Evolutionary conservation across 2,329 filamentous ascomycete genomes (phyloP), one percentile per base, ranked within the genome.

Genomic region (Cladorrhinum sp.): DNA sequence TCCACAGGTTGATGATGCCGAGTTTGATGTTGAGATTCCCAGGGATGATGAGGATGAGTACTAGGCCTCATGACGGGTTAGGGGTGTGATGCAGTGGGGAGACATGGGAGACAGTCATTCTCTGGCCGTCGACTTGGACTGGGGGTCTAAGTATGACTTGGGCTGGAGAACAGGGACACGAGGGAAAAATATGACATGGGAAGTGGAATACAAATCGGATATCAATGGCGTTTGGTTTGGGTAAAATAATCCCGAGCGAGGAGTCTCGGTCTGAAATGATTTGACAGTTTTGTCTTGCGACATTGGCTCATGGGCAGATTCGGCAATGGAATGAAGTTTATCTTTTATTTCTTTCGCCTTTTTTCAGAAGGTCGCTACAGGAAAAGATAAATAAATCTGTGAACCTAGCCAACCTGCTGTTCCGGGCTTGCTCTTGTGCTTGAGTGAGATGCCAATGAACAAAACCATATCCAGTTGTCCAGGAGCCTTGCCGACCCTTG

Each of bases 1-100:
- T 22, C 41, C 41, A 6, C 77, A 75, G 1, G 67, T 70, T 4
- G 74, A 77, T 69, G 79, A 79, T 0, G 71, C 64, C 69, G 71
- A 65, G 6, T 75, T 76, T 50, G 62, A 73, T 4, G 76, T 77
- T 3, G 69, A 74, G 1, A 66, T 76, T 25, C 74, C 52, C 1
- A 69, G 70, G 50, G 75, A 76, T 1, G 74, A 75, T 9, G 36
- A 18, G 36, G 9, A 41, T 50, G 13, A 50, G 18, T 80, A 9
- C 36, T 54, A 45, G 27, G 27, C 36, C 1, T 12, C n/a, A 45
- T 7, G 41, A 48, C 41, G 41, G 41, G 20, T 48, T 29, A 2
- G 13, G 13, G n/a, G 27, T 29, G 16, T 29, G 50, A 60, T 22
- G 48, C n/a, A n/a, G n/a, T n/a, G n/a, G n/a, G n/a, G n/a, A n/a